These are phyloP conservation scores for Talaromyces piceae DNA, from an alignment of 2,329 filamentous ascomycete genomes.

Conservation along the genomic window DNA sequence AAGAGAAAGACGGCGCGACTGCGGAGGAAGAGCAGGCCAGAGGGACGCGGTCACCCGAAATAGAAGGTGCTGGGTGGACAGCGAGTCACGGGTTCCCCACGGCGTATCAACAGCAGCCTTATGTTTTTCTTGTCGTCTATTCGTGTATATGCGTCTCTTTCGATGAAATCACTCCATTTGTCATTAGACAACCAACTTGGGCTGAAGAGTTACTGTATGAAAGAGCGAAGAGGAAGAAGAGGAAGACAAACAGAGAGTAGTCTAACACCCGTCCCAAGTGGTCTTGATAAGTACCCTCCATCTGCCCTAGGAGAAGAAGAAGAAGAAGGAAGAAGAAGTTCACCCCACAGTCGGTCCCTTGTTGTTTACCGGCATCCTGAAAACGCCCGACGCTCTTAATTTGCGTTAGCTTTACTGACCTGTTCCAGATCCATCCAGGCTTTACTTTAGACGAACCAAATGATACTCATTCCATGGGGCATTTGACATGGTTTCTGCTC, in stretches of 20 bases:
- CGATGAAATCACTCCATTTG: not conserved
- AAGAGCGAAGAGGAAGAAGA: not conserved
- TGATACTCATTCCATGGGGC: too few species aligned
- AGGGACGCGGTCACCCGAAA: not conserved
- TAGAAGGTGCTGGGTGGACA: not conserved
- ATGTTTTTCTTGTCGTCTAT: not conserved
- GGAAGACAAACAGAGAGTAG: not conserved
- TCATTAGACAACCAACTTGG: not conserved
- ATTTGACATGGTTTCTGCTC: too few species aligned
- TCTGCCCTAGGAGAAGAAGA: not conserved
- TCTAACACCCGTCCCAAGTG: not conserved
- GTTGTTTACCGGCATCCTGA: not conserved
- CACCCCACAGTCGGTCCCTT: not conserved
- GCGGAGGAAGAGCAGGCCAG: not conserved
- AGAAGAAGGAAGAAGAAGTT: too few species aligned
- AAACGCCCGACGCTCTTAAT: not conserved
- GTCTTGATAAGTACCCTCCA: not conserved
- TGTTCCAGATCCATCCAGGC: not conserved
- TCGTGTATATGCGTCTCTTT: not conserved
- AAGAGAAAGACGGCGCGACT: conserved; percentile 4
- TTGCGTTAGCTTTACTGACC: not conserved
- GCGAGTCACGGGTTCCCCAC: not conserved
- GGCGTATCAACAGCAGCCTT: too few species aligned
- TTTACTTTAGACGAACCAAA: too few species aligned
- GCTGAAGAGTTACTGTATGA: not conserved